Base-by-base conservation (phyloP, 73 alveolate species). In the Blepharisma japonicum region DNA sequence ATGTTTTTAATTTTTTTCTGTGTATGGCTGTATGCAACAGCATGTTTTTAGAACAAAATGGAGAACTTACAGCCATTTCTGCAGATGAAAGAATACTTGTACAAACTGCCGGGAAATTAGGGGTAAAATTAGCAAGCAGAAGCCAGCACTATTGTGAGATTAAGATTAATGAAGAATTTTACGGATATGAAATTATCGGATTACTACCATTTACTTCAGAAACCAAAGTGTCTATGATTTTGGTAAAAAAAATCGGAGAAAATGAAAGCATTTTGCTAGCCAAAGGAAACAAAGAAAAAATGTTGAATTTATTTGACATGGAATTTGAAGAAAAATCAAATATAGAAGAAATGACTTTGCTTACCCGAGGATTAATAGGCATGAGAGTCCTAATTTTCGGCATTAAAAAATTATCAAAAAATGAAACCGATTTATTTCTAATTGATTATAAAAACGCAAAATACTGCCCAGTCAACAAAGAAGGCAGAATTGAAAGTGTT, bases 21-120 rank as follows among this genome's bases (percentile, higher is more conserved):
- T 61, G 74, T 5, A 14, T 61, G 74, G 74, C 74, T 61, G 50
- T 61, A 18, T 61, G 74, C 23, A 61, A 61, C 74, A n/a, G 23
- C 18, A 25, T 11, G 18, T 20, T 9, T 20, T 14, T 39, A 2
- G 23, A 61, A 14, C n/a, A 25, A 8, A 8, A 20, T 25, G 74
- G 74, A 5, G 74, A 61, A 61, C 18, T 9, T 0, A 8, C 23
- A 1, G 14, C 74, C 2, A 20, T 18, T 14, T 61, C 74, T 20
- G 74, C 47, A 14, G 74, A 61, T 5, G 74, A 61, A 20, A 61
- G 47, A 61, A 25, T 61, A 8, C 23, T 61, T 14, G 46, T 61
- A 2, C 18, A 14, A 61, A 61, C 74, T 14, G 74, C 74, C 0
- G 46, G 47, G 47, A 61, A 14, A 11, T 61, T 61, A 25, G 74